Evolutionary conservation across 768 basidiomycete species (phyloP).

Genomic region (Leccinellum albellum): DNA sequence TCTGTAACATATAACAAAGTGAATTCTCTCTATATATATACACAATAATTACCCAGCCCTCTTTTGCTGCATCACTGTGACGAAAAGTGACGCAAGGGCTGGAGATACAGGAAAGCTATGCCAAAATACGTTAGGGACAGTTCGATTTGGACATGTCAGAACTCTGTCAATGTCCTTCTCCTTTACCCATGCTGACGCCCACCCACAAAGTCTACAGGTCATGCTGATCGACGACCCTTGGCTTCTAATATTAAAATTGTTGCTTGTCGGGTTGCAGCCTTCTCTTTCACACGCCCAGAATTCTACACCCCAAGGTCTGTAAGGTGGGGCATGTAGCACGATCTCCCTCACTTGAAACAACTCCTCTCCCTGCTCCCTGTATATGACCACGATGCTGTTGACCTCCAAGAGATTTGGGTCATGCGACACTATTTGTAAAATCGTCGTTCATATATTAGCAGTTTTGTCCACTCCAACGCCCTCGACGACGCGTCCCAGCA

Average conservation of each 20-base stretch:
- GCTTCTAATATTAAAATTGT: not conserved
- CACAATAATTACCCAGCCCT: too few species aligned
- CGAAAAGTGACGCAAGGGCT: not conserved
- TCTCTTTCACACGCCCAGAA: not conserved
- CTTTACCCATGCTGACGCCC: not conserved
- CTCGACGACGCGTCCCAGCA: not conserved
- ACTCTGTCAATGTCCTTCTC: not conserved
- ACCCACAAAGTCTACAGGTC: not conserved
- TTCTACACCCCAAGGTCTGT: not conserved
- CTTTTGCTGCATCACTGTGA: not conserved
- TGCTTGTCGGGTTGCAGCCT: not conserved
- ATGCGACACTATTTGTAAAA: rapidly evolving
- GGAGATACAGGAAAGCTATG: not conserved
- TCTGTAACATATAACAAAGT: too few species aligned
- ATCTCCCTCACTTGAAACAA: not conserved
- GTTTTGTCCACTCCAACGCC: not conserved
- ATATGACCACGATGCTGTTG: not conserved
- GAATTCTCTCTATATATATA: too few species aligned
- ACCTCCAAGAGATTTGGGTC: not conserved
- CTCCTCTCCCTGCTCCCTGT: not conserved
- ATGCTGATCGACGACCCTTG: not conserved
- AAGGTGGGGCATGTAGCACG: not conserved
- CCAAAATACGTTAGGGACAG: not conserved
- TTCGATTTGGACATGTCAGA: not conserved
- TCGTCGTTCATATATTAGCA: not conserved